Conservation (phyloP, 441 rosid genomes). For the Daphne laureola region DNA sequence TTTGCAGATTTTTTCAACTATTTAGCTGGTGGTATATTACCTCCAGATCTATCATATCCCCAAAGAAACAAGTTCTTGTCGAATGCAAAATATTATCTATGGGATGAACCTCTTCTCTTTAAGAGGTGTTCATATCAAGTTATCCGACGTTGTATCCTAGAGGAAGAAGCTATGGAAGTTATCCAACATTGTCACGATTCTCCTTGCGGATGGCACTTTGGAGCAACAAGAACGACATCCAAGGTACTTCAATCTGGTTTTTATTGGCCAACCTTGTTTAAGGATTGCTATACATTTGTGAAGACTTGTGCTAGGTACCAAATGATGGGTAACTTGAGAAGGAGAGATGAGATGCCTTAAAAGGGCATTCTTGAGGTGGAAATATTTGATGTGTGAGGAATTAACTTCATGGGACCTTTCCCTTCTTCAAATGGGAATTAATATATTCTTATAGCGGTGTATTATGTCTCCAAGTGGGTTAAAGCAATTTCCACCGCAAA, state of each 20-base stretch:
- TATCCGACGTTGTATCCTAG: neutral
- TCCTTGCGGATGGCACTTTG: neutral
- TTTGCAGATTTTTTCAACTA: too few species aligned
- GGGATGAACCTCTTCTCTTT: too few species aligned
- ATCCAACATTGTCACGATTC: neutral
- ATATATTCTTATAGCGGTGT: too few species aligned
- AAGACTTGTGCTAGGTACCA: neutral
- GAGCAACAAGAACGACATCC: neutral
- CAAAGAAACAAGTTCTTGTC: neutral
- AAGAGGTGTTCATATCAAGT: too few species aligned
- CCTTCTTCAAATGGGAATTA: too few species aligned
- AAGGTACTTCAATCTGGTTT: neutral
- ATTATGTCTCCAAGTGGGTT: neutral
- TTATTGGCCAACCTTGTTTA: neutral
- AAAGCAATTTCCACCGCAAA: neutral
- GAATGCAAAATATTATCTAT: neutral
- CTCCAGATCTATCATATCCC: neutral
- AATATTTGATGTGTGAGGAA: too few species aligned
- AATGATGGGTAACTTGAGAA: neutral
- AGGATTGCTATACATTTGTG: too few species aligned
- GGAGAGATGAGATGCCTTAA: neutral
- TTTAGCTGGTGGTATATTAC: neutral
- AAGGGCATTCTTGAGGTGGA: too few species aligned
- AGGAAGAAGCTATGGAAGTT: neutral
- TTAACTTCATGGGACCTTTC: too few species aligned